Percentiles rank a stretch among this genome's conserved stretches.
Evolutionary conservation across 1,284 basidiomycete genomes (phyloP).

Genomic region (Tilletia caries): DNA sequence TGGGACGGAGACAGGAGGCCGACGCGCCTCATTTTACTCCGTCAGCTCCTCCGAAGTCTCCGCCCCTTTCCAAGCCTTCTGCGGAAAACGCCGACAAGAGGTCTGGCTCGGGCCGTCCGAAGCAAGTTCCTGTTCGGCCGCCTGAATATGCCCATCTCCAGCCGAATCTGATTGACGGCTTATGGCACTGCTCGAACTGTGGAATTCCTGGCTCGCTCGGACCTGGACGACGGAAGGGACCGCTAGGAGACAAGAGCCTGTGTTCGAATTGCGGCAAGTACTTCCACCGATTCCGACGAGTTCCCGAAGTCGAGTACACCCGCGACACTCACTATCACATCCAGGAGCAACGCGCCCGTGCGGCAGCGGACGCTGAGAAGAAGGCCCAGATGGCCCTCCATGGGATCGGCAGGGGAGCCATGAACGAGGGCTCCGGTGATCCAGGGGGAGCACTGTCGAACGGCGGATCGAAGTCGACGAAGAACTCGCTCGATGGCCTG

Average conservation of each 20-base stretch:
- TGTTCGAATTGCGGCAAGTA: conserved; percentile 83
- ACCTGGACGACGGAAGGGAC: conserved; percentile 64
- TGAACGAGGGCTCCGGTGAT: not conserved
- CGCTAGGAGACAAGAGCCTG: conserved; percentile 81
- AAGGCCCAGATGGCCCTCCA: conserved; percentile 21
- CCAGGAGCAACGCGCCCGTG: conserved; percentile 29
- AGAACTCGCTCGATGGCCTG: conserved; percentile 21
- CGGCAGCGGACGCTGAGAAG: conserved; percentile 14
- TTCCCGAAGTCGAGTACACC: conserved; percentile 42
- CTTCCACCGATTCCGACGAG: conserved; percentile 47
- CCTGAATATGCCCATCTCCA: conserved; percentile 20
- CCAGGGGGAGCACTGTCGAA: not conserved
- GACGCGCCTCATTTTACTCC: conserved; percentile 35
- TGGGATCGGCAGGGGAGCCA: conserved; percentile 15
- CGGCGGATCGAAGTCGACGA: not conserved
- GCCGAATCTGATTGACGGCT: conserved; percentile 48
- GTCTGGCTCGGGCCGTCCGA: not conserved
- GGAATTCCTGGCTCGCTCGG: conserved; percentile 46
- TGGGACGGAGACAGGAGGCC: conserved; percentile 37
- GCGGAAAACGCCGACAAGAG: not conserved
- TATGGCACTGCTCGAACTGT: conserved; percentile 53
- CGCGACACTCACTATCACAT: conserved; percentile 42
- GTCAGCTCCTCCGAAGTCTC: conserved; percentile 12
- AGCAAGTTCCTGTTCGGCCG: not conserved
- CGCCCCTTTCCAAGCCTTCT: not conserved